Base-by-base conservation (phyloP, 2,329 filamentous ascomycete species). In the Exophiala viscosa region DNA sequence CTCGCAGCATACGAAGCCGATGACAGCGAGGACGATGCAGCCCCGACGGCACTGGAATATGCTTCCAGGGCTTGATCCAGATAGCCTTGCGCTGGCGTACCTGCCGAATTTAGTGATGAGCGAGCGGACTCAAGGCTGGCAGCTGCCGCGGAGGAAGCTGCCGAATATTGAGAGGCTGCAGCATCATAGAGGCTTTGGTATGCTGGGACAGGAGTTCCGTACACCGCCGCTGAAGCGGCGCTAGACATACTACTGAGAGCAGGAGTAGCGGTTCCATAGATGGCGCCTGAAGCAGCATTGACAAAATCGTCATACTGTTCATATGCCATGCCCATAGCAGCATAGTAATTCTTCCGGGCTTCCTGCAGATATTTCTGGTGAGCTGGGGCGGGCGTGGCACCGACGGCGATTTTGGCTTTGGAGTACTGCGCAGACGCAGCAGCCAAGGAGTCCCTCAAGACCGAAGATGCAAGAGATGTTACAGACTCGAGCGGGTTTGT, bases 261-360 rank as follows among this genome's bases (percentile, higher is more conserved):
- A 2, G 82, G 78, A 0, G 81, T 84, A 13, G 83, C 80, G 9
- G 82, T 81, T 5, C 82, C 82, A 50, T 82, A 85, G 36, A 89
- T 74, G 15, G 84, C 87, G 33, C 80, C 83, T 8, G 86, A 89
- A 6, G 87, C 88, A 3, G 85, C 83, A 10, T 77, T 77, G 2
- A 93, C 60, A 64, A 93, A 92, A 45, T 85, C 85, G 4, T 85
- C 83, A 67, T 93, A 93, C 34, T 85, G 82, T 39, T 84, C 88
- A 63, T 95, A 86, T 1, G 90, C 89, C 40, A 89, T 69, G 23
- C 89, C 89, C 18, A 93, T 70, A 9, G 85, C 88, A 58, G 89
- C 86, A 62, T 90, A 91, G 69, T 92, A 92, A 52, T 86, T 73
- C 77, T 84, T 66, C 76, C 82, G 66, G 73, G 81, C 71, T 76